Conservation (phyloP, 305 asterid genomes). For the Fraxinus ornus region DNA sequence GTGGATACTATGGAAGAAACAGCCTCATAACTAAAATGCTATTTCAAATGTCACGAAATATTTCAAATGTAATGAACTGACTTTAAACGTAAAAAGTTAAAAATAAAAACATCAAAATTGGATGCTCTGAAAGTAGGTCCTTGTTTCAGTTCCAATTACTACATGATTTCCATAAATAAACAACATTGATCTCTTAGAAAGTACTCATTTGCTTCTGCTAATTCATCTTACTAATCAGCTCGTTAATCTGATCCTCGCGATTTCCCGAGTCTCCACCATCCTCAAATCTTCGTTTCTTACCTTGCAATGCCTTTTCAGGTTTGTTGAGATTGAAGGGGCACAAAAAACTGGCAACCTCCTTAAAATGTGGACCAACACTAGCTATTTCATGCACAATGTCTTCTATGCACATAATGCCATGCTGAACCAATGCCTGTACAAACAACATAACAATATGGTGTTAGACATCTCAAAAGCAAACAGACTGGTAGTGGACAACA, state of each 20-base stretch:
- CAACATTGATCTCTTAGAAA: neutral
- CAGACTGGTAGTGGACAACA: neutral
- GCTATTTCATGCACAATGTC: slow-evolving; percentile 79
- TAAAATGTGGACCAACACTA: slow-evolving; percentile 64
- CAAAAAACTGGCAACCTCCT: slow-evolving; percentile 56
- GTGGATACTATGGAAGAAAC: neutral
- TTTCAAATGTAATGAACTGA: neutral
- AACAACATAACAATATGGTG: neutral
- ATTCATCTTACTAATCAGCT: slow-evolving; percentile 77
- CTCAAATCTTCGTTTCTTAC: slow-evolving; percentile 65
- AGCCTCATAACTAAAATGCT: neutral
- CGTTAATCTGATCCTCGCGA: slow-evolving; percentile 68
- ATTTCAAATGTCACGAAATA: neutral
- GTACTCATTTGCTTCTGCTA: slow-evolving; percentile 29
- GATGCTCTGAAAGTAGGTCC: neutral
- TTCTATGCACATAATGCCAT: slow-evolving; percentile 72
- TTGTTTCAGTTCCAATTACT: neutral
- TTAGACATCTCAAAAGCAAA: neutral
- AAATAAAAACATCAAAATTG: neutral
- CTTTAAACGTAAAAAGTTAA: neutral
- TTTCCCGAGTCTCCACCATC: slow-evolving; percentile 96
- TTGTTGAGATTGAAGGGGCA: slow-evolving; percentile 73
- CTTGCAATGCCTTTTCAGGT: slow-evolving; percentile 73
- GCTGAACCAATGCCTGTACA: slow-evolving; percentile 69
- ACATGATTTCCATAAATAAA: neutral